Percentiles rank a stretch among this genome's conserved stretches.
phyloP scores from a whole-genome alignment of 352 stramenopile species.

The Nothophytophthora sp. region DNA sequence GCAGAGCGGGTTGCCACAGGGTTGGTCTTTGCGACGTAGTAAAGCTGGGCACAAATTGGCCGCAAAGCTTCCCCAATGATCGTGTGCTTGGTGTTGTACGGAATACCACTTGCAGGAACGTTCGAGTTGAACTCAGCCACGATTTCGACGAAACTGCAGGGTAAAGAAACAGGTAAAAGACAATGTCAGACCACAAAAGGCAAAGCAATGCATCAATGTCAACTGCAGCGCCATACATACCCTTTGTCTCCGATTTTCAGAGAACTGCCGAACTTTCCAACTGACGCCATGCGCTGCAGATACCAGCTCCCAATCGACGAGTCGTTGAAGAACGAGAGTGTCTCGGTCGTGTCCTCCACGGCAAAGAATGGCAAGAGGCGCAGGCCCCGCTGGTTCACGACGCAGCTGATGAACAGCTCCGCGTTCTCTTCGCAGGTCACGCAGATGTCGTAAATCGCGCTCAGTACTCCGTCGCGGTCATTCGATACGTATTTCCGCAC shows the following conservation, averaged over 20 bases:
- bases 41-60: conserved; percentile 81
- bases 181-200: too few species aligned
- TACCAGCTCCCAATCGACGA: conserved; percentile 80
- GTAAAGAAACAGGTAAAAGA: conserved; percentile 14
- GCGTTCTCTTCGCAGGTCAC: conserved; percentile 76
- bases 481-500: conserved; percentile 55
- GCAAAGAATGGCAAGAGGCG: conserved; percentile 74
- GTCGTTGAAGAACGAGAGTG: conserved; percentile 80
- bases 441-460: conserved; percentile 77
- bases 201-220: neutral
- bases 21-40: conserved; percentile 68
- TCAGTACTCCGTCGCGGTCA: conserved; percentile 76
- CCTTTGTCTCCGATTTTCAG: conserved; percentile 60
- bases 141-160: conserved; percentile 73
- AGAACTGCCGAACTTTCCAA: conserved; percentile 61
- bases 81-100: conserved; percentile 83
- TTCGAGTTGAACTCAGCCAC: conserved; percentile 92
- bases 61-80: conserved; percentile 76
- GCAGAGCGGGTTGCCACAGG: conserved; percentile 66
- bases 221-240: conserved; percentile 30
- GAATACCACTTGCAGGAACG: conserved; percentile 79
- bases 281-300: conserved; percentile 70
- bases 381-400: conserved; percentile 70
- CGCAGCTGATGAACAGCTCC: conserved; percentile 69
- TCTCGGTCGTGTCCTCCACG: conserved; percentile 64